Conservation (phyloP, 768 basidiomycete genomes). For the Boletus rubescentipes region DNA sequence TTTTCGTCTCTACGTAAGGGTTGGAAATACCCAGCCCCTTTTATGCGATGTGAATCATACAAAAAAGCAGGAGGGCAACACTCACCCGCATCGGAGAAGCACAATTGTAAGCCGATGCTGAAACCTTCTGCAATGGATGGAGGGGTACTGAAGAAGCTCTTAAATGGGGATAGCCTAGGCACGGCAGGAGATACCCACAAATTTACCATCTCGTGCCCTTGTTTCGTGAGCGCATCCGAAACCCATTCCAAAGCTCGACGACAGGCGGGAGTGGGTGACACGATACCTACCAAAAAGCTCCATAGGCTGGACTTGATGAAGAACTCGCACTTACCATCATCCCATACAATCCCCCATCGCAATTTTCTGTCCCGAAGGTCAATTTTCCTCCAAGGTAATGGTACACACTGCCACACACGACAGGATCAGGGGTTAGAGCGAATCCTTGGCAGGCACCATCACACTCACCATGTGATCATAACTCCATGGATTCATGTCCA, state of each 20-base stretch:
- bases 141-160: slow-evolving; percentile 31
- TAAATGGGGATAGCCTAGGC: neutral
- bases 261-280: slow-evolving; percentile 41
- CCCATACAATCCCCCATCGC: slow-evolving; percentile 41
- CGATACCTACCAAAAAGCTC: slow-evolving; percentile 28
- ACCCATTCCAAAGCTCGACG: slow-evolving; percentile 37
- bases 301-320: neutral
- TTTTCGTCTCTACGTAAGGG: slow-evolving; percentile 35
- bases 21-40: slow-evolving; percentile 46
- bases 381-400: slow-evolving; percentile 42
- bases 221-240: slow-evolving; percentile 33
- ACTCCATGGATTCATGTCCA: slow-evolving; percentile 42
- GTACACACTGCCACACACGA: slow-evolving; percentile 35
- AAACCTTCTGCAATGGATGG: slow-evolving; percentile 53
- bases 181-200: slow-evolving; percentile 30
- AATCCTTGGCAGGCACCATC: neutral
- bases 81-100: slow-evolving; percentile 57
- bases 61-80: neutral
- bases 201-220: slow-evolving; percentile 41
- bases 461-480: slow-evolving; percentile 41
- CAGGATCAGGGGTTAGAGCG: neutral
- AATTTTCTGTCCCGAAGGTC: slow-evolving; percentile 35
- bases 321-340: slow-evolving; percentile 35
- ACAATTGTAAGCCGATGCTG: slow-evolving; percentile 50
- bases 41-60: neutral